These are phyloP conservation scores for Beauveria caledonica DNA, from an alignment of 2,329 filamentous ascomycete genomes.

Conservation along the genomic window DNA sequence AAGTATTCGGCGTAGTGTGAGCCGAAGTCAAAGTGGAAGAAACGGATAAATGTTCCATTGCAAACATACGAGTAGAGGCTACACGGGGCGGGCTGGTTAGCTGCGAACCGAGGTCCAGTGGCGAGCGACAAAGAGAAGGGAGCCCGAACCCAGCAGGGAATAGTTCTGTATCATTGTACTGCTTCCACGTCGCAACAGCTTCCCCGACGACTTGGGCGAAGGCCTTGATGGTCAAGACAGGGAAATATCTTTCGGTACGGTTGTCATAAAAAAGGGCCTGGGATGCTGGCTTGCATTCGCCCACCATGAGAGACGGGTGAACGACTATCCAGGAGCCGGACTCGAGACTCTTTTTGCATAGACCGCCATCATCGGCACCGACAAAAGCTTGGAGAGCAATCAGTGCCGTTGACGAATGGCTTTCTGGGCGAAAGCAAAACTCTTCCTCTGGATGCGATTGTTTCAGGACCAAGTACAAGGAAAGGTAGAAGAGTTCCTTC, in stretches of 20 bases:
- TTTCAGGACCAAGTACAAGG: background rate
- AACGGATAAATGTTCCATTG: background rate
- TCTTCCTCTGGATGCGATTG: background rate
- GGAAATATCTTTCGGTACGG: background rate
- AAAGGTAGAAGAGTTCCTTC: background rate
- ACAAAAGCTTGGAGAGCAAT: background rate
- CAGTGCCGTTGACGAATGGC: background rate
- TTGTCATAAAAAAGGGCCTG: background rate
- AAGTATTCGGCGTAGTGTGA: background rate
- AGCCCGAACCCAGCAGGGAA: background rate
- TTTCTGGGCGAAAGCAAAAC: background rate
- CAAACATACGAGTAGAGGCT: background rate
- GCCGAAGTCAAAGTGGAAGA: background rate
- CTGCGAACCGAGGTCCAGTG: too few species aligned
- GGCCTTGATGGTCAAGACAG: background rate
- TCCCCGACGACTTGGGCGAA: background rate
- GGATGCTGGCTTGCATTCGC: background rate
- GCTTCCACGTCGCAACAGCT: background rate
- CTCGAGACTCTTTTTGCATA: background rate
- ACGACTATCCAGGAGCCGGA: background rate
- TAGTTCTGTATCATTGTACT: background rate
- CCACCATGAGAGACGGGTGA: background rate
- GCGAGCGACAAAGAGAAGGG: too few species aligned
- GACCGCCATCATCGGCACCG: background rate
- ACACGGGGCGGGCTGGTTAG: too few species aligned